Base-by-base conservation (phyloP, 495 filamentous ascomycete genomes). In the Aspergillus hancockii region DNA sequence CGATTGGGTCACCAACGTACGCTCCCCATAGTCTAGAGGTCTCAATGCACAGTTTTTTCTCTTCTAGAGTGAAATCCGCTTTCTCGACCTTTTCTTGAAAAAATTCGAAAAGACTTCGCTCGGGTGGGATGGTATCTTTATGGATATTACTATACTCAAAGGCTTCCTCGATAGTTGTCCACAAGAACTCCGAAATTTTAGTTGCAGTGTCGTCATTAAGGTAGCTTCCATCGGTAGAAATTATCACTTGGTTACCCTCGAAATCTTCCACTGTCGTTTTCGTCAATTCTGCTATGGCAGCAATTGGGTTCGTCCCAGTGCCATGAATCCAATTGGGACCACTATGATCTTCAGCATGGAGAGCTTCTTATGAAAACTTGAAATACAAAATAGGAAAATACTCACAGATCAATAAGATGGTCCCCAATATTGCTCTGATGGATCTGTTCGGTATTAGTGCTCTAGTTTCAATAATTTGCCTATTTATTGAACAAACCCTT, bases 241-340 rank as follows among this genome's bases (percentile, higher is more conserved):
- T 86, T 5, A 89, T 58, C 9, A 81, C 75, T 34, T 83, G 78
- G 9, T 70, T 68, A 10, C 81, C 83, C 30, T 86, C 84, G 43
- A 76, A 75, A 53, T 77, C 78, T 57, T 86, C 80, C 14, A 84
- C 75, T 1, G 71, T 60, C 0, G 90, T 91, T 3, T 81, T 71
- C 0, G 89, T 91, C 64, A 85, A 73, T 60, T 83, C 80, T 14
- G 91, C 92, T 31, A 98, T 79, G 34, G 88, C 82, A 54, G 89
- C 71, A 43, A 98, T 93, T 6, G 94, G 93, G 67, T 97, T 98
- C 50, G 89, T 74, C 1, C 86, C 81, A 0, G 89, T 88, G 36
- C 94, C 94, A 71, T 98, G 93, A 25, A 97, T 95, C 93, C 93
- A 97, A 67, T 97, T 98, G 8, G 93, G 88, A 7, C 93, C 93